These are phyloP conservation scores for Lepiota brunneoincarnata DNA, from an alignment of 768 basidiomycete species.

Conservation along the genomic window DNA sequence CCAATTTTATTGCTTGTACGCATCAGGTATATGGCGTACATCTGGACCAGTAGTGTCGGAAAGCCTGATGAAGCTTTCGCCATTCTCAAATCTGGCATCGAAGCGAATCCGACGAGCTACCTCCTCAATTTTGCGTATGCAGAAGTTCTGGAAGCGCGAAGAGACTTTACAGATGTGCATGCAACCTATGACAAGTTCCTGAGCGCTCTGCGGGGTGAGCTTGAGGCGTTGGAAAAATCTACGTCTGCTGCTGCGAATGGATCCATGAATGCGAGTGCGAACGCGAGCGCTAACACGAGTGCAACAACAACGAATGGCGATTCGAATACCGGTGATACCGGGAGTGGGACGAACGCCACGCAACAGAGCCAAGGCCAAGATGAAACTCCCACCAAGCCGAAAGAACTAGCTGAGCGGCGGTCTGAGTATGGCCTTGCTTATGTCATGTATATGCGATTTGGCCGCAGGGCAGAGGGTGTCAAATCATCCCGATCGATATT, in stretches of 20 bases:
- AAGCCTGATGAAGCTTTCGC: slow-evolving; percentile 79
- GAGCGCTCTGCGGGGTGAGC: slow-evolving; percentile 54
- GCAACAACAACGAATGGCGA: slow-evolving; percentile 22
- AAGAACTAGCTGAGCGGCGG: slow-evolving; percentile 55
- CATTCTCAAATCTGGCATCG: slow-evolving; percentile 81
- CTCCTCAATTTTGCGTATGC: slow-evolving; percentile 88
- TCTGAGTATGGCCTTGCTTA: slow-evolving; percentile 76
- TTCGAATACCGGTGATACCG: neutral
- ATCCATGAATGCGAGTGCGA: slow-evolving; percentile 1
- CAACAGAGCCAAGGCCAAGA: slow-evolving; percentile 34
- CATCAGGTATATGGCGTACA: slow-evolving; percentile 88
- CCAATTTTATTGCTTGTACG: slow-evolving; percentile 1
- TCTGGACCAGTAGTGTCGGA: slow-evolving; percentile 72
- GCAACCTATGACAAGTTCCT: slow-evolving; percentile 72
- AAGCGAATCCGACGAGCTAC: slow-evolving; percentile 84
- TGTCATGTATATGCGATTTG: slow-evolving; percentile 94
- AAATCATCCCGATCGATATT: slow-evolving; percentile 78
- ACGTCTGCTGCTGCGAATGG: slow-evolving; percentile 25
- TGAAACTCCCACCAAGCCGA: slow-evolving; percentile 48
- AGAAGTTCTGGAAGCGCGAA: slow-evolving; percentile 62
- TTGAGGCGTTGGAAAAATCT: slow-evolving; percentile 56
- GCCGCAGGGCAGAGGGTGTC: slow-evolving; percentile 82
- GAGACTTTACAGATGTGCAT: slow-evolving; percentile 67
- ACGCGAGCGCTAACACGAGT: slow-evolving; percentile 21
- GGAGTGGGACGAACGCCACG: neutral